phyloP scores from a whole-genome alignment of 129 eudicot species.

The Solidago caesia region DNA sequence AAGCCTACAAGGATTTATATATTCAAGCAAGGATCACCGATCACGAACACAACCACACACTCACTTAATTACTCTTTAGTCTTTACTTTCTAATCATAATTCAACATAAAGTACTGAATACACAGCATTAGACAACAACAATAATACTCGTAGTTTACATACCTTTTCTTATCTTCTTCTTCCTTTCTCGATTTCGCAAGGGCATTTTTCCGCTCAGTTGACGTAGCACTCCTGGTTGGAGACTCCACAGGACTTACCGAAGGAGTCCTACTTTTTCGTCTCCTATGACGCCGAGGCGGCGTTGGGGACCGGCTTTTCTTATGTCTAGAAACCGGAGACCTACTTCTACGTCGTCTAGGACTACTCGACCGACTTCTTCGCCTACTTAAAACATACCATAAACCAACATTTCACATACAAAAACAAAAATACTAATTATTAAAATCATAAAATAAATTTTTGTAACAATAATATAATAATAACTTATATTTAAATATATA shows the following conservation, averaged over 20 bases:
- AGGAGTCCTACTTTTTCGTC: conserved; percentile 63
- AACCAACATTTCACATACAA: not conserved
- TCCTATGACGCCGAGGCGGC: conserved; percentile 74
- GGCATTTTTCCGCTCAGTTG: conserved; percentile 54
- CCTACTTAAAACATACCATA: conserved; percentile 38
- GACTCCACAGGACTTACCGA: conserved; percentile 65
- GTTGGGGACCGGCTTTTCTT: conserved; percentile 77
- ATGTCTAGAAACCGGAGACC: conserved; percentile 73
- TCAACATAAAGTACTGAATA: not conserved
- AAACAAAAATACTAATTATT: not conserved
- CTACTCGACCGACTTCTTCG: conserved; percentile 70
- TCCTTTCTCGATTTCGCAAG: conserved; percentile 70
- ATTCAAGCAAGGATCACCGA: no score
- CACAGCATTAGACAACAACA: not conserved
- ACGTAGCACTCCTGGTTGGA: conserved; percentile 51
- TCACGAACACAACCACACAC: no score
- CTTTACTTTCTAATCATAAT: not conserved
- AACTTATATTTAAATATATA: not conserved
- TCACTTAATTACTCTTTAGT: no score
- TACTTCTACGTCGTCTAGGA: conserved; percentile 68
- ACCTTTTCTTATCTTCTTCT: conserved; percentile 95
- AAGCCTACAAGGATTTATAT: no score
- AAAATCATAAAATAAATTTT: not conserved
- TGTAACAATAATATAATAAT: not conserved
- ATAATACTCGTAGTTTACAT: not conserved